Conservation (phyloP, 805 yeast genomes). For the Saccharomyces paradoxus region DNA sequence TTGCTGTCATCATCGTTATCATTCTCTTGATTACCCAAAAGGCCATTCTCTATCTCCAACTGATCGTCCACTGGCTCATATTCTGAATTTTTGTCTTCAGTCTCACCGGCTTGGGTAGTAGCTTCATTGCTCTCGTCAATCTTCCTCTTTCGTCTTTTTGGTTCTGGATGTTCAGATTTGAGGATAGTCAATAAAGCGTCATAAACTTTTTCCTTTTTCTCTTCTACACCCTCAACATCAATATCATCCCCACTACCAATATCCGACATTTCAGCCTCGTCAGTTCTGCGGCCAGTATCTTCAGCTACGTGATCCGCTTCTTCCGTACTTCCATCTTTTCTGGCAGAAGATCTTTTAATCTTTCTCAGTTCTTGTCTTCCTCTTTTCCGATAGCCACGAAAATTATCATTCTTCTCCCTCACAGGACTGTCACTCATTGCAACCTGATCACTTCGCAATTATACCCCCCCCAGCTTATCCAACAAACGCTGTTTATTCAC, state of each 20-base stretch:
- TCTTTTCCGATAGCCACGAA: conserved; percentile 23
- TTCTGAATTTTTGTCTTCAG: conserved; percentile 20
- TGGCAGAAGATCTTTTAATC: conserved; percentile 44
- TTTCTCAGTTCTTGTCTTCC: conserved; percentile 59
- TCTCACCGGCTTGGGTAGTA: conserved; percentile 7
- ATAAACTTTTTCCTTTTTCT: conserved; percentile 43
- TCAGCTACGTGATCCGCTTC: conserved; percentile 6
- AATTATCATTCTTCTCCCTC: conserved; percentile 1
- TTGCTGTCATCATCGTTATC: conserved; percentile 14
- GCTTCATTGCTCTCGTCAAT: conserved; percentile 12
- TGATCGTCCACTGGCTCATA: conserved; percentile 14
- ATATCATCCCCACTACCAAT: conserved; percentile 7
- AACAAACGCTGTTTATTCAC: not conserved
- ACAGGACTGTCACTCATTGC: not conserved
- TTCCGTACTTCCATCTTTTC: conserved; percentile 6
- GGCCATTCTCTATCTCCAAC: conserved; percentile 14
- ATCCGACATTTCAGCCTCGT: conserved; percentile 8
- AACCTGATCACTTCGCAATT: not conserved
- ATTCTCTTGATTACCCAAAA: conserved; percentile 23
- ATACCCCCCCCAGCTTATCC: not conserved
- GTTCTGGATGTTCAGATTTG: conserved; percentile 37
- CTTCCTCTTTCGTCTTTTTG: conserved; percentile 11
- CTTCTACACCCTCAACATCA: conserved; percentile 18
- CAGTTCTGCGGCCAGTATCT: conserved; percentile 29
- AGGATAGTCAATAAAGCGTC: conserved; percentile 59